Base-by-base conservation (phyloP, 2,329 filamentous ascomycete genomes). In the Trichoderma brevicompactum region DNA sequence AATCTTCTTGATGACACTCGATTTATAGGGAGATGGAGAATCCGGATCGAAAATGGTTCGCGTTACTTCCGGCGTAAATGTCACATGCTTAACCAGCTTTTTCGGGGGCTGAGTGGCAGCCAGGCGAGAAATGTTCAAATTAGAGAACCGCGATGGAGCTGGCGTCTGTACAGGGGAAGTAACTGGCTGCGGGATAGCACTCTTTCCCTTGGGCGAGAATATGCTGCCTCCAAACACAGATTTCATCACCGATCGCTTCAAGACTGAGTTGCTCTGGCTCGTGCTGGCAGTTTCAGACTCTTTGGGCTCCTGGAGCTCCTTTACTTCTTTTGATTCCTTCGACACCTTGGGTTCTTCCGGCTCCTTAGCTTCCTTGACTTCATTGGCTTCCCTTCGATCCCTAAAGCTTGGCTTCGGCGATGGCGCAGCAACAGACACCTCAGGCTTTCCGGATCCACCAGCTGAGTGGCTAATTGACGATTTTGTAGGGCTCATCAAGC, bases 401-500 rank as follows among this genome's bases (percentile, higher is more conserved):
- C 71, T 69, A 32, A 79, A 65, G 56, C 75, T 76, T 5, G 79
- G 77, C 72, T 85, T 88, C 1, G 83, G 83, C 13, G 76, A 81
- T 68, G 79, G 83, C 72, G 70, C 81, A 70, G 72, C 77, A 67
- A 75, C 72, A 56, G 70, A 72, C 15, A 72, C 68, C 2, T 74
- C 74, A 0, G 73, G 68, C 56, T 75, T 78, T 40, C 60, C 66
- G 5, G 69, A 66, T n/a, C 68, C 64, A 17, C 68, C 64, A 17
- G 70, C 69, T 1, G 65, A 36, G 12, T 89, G 87, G 40, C 88
- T 86, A 59, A 91, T 76, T 1, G 91, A 92, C 7, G 92, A 81
- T 75, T 92, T 92, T 8, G 91, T 95, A 0, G 93, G 92, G 6
- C 92, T 96, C 76, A 89, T 85, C 36, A 94, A 80, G 66, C 81